Percentiles rank a stretch among this genome's conserved stretches.
phyloP scores from a whole-genome alignment of 306 rosid genomes.

The Cucurbita argyrosperma region DNA sequence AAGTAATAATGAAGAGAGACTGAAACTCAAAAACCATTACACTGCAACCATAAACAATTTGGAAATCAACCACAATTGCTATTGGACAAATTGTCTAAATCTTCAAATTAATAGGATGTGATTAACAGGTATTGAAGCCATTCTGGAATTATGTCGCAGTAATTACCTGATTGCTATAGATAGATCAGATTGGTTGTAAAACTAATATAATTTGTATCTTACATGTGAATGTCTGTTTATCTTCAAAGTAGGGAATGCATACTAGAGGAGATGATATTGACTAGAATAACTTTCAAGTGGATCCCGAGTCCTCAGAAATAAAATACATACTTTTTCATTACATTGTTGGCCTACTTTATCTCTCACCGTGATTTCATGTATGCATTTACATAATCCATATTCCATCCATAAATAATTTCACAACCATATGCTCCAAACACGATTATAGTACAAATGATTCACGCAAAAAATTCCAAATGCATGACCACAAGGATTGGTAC shows the following conservation, averaged over 20 bases:
- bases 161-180: not conserved
- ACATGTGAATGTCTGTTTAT: not conserved
- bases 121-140: not conserved
- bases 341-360: not conserved
- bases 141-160: not conserved
- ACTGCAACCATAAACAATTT: not conserved
- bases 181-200: not conserved
- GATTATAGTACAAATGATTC: not conserved
- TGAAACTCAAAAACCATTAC: not conserved
- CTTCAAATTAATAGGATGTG: not conserved
- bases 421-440: not conserved
- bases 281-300: not conserved
- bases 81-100: not conserved
- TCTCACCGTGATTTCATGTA: not conserved
- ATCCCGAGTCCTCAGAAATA: not conserved
- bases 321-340: not conserved
- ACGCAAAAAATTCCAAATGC: not conserved
- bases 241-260: not conserved
- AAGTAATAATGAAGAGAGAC: not conserved
- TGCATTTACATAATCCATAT: not conserved
- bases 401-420: not conserved
- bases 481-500: not conserved
- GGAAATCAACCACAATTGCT: not conserved
- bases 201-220: not conserved
- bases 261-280: not conserved